Conservation (phyloP, 1,139 yeast genomes). For the Yamadazyma buinensis region DNA sequence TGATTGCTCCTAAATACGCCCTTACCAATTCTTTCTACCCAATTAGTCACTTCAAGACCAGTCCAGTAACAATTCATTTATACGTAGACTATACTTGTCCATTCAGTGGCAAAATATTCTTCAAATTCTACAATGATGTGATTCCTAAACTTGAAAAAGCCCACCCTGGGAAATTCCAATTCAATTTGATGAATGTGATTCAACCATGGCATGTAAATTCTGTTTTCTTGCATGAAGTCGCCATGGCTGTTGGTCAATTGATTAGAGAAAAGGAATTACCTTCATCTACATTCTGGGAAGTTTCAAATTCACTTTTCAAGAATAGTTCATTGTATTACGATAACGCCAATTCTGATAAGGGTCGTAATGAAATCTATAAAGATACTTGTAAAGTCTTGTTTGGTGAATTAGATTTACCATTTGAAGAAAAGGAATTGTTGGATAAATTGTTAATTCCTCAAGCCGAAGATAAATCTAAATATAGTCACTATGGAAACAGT, state of each 20-base stretch:
- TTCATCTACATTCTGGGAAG: constrained; percentile 54
- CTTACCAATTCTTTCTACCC: constrained; percentile 31
- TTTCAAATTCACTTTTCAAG: constrained; percentile 52
- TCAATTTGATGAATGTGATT: constrained; percentile 61
- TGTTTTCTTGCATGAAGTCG: constrained; percentile 64
- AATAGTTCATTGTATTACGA: constrained; percentile 59
- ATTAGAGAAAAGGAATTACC: constrained; percentile 36
- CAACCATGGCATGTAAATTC: constrained; percentile 90
- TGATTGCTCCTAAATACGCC: constrained; percentile 34
- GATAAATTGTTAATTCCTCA: constrained; percentile 26
- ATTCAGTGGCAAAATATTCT: constrained; percentile 62
- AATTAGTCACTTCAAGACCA: constrained; percentile 18
- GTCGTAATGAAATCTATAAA: constrained; percentile 55
- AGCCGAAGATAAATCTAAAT: constrained; percentile 19
- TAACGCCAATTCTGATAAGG: constrained; percentile 48
- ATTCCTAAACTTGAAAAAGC: constrained; percentile 49
- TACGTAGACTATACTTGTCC: constrained; percentile 82
- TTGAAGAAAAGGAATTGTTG: constrained; percentile 36
- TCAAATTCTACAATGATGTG: constrained; percentile 49
- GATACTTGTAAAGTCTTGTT: constrained; percentile 53
- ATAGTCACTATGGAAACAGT: constrained; percentile 55
- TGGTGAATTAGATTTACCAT: constrained; percentile 29
- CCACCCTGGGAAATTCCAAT: constrained; percentile 51
- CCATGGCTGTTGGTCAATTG: constrained; percentile 61
- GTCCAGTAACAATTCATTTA: constrained; percentile 41